Base-by-base conservation (phyloP, 306 rosid species). In the Dryas alaskensis region DNA sequence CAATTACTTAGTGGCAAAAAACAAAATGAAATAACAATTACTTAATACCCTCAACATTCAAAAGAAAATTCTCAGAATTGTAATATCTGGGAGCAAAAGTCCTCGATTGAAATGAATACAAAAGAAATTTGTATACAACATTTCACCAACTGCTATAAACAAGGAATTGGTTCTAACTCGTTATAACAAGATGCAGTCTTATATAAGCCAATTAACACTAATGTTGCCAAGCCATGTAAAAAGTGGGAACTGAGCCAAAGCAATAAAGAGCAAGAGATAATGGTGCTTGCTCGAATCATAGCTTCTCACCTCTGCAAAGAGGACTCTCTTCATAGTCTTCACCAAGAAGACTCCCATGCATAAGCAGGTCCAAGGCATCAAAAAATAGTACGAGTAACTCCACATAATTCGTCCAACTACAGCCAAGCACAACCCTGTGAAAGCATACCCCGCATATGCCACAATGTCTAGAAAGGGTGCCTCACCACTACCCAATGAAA, bases 331-430 rank as follows among this genome's bases (percentile, higher is more conserved):
- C 96, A 92, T 87, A 7, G 97, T 92, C 85, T 94, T 94, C 87
- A 94, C 99, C 85, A 94, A 85, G 78, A 94, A 94, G 9, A 88
- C 65, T 86, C 96, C 99, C 97, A 92, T 94, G 90, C 95, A 89
- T 74, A 92, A 65, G 72, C 96, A 92, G 80, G 96, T 76, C 89
- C 92, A 92, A 14, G 96, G 95, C 96, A 94, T 89, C 78, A 94
- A 76, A 84, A 90, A 79, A 74, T 92, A 94, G 86, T 92, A 94
- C 0, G 92, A 83, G 83, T 87, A 87, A 22, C 92, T 82, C 71
- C 66, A 83, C 19, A 89, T n/a, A 53, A 94, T 79, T 74, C 89
- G 88, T 76, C 95, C 97, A 0, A 88, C 62, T 45, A 87, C 92
- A 27, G 98, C 92, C 81, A 91, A 73, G 87, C 97, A 91, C 75